Conservation (phyloP, 345 rosid species). For the Populus pruinosa region DNA sequence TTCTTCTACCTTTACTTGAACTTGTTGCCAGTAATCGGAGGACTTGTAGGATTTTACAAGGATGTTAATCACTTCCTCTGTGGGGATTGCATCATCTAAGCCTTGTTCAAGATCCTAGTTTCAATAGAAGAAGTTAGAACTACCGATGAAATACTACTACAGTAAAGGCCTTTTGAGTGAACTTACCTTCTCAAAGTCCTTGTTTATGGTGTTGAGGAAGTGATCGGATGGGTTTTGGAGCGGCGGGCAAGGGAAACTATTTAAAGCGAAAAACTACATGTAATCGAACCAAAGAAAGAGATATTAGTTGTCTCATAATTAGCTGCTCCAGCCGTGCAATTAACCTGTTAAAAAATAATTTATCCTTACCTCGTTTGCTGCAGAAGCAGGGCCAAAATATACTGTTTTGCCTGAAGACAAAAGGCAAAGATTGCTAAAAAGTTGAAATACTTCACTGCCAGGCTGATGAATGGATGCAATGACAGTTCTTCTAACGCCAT, state of each 20-base stretch:
- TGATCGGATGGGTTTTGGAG: constrained; percentile 49
- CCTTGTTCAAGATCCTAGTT: constrained; percentile 46
- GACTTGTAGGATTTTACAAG: constrained; percentile 38
- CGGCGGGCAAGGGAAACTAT: constrained; percentile 45
- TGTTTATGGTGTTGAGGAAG: constrained; percentile 43
- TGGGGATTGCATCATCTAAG: constrained; percentile 9
- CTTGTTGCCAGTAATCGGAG: constrained; percentile 30
- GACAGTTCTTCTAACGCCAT: constrained; percentile 16
- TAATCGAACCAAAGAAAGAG: not conserved
- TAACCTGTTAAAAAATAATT: not conserved
- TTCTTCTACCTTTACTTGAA: constrained; percentile 24
- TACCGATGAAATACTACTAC: too few species aligned
- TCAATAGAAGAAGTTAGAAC: too few species aligned
- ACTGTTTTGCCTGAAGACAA: constrained; percentile 23
- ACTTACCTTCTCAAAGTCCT: constrained; percentile 41
- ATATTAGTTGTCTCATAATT: not conserved
- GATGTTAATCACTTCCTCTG: constrained; percentile 40
- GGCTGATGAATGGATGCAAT: constrained; percentile 31
- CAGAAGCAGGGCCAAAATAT: constrained; percentile 23
- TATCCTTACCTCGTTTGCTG: constrained; percentile 16
- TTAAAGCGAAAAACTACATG: constrained; percentile 43
- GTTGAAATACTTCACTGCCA: constrained; percentile 20
- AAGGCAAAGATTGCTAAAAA: constrained; percentile 21
- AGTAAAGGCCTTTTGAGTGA: not conserved
- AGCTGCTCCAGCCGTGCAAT: too few species aligned